Evolutionary conservation across 2,329 filamentous ascomycete species (phyloP), one percentile per base, ranked within the genome.

Genomic region (Clonostachys solani): DNA sequence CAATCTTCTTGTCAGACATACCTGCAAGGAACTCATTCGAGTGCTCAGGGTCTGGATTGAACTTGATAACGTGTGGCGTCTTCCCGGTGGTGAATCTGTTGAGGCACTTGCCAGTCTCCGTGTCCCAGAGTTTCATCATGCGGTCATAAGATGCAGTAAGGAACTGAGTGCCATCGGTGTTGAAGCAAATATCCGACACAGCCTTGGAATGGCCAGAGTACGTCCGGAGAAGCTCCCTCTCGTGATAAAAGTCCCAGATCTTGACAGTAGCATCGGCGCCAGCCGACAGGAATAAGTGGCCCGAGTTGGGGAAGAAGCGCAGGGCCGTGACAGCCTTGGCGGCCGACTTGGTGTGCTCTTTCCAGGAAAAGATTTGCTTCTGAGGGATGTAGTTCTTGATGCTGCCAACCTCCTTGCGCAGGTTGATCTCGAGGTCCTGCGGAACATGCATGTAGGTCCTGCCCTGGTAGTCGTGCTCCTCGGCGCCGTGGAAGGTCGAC

Each of bases 1-100:
- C 80, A 56, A 99, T 99, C 75, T 96, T 96, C 76, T 99, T 99
- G 68, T 99, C 92, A 36, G 89, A 94, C 89, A 97, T 95, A 59
- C 94, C 94, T 2, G 91, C 92, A 47, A 99, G 71, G 67, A 99
- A 99, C 66, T 97, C 92, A 63, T 94, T 87, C 9, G 85, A 81
- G 54, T 86, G 83, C 46, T 87, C 84, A 0, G 78, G 73, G 43
- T 84, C 81, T 0, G 92, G 92, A 67, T 97, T 95, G 77, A 97
- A 97, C 56, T 89, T 86, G 56, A 99, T 77, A 45, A 96, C 92
- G 62, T 99, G 94, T 6, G 94, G 92, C 13, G 91, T 97, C 73
- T 95, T 95, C 61, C 92, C 92, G 1, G 89, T 95, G 16, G 86
- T 90, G 73, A 95, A 99, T 49, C 90, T 89, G 59, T 83, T 86